A percentile compares a stretch with the other conserved stretches of the same genome.
phyloP scores from a whole-genome alignment of 2,329 filamentous ascomycete species.

The Phialophora verrucosa region DNA sequence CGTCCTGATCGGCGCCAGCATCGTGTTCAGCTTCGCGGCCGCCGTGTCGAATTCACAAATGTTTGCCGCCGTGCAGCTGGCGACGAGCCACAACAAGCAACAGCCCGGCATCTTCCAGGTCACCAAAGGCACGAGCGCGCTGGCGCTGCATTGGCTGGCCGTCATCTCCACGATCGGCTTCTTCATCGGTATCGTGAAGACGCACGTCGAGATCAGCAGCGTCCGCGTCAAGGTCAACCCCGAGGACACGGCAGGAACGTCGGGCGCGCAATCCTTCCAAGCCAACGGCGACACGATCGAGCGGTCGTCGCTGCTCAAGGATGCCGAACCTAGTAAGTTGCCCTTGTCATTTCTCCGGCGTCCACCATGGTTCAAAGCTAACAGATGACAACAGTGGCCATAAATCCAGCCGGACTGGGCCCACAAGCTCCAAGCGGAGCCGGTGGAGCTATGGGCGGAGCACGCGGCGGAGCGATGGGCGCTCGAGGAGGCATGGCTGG shows the following conservation, averaged over 20 bases:
- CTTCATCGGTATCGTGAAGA: conserved; percentile 17
- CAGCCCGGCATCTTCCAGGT: conserved; percentile 17
- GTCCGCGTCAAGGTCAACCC: conserved; percentile 22
- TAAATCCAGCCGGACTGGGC: not conserved
- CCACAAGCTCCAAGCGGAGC: not conserved
- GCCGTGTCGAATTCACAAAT: conserved; percentile 22
- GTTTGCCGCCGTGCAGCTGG: conserved; percentile 17
- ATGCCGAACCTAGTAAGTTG: conserved; percentile 9
- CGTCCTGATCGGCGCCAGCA: not conserved
- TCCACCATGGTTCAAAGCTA: not conserved
- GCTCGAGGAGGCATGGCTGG: conserved; percentile 16
- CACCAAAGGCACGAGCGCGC: conserved; percentile 11
- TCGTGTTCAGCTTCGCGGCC: conserved; percentile 5
- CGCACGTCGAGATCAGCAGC: conserved; percentile 22
- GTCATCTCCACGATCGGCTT: conserved; percentile 21
- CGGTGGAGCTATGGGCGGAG: conserved; percentile 14
- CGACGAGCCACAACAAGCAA: conserved; percentile 17
- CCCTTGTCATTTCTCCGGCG: not conserved
- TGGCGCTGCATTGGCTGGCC: conserved; percentile 21
- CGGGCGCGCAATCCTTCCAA: conserved; percentile 12
- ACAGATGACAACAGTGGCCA: not conserved
- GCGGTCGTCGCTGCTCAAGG: conserved; percentile 20
- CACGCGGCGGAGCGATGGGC: conserved; percentile 15
- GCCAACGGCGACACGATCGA: conserved; percentile 23
- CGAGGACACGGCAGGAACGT: conserved; percentile 17